Conservation (phyloP, 2,329 filamentous ascomycete genomes). For the Paracamarosporium sp. region DNA sequence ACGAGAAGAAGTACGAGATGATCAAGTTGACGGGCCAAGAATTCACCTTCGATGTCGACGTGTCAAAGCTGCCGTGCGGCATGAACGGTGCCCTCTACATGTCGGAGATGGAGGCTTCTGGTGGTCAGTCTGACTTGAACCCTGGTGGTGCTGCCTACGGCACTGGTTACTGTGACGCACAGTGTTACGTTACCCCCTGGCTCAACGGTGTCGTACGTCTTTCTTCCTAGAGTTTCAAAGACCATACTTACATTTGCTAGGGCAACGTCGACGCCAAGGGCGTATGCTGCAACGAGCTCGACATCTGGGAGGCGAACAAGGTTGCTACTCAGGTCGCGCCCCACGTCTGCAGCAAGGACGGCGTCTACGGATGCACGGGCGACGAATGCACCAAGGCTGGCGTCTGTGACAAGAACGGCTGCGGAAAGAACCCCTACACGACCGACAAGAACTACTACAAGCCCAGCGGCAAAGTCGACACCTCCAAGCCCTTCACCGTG, state of each 20-base stretch:
- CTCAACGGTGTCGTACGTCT: conserved; percentile 45
- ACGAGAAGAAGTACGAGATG: conserved; percentile 67
- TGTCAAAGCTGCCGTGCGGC: conserved; percentile 49
- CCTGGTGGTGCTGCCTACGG: conserved; percentile 65
- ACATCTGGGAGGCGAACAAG: conserved; percentile 63
- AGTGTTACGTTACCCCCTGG: conserved; percentile 54
- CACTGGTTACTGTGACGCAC: conserved; percentile 61
- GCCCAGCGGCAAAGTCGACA: conserved; percentile 59
- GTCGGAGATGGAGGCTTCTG: conserved; percentile 47
- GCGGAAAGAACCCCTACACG: conserved; percentile 43
- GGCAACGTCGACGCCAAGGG: conserved; percentile 54
- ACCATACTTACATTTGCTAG: conserved; percentile 44
- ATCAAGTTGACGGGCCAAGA: conserved; percentile 72
- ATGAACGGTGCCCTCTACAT: conserved; percentile 51
- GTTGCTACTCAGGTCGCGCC: conserved; percentile 55
- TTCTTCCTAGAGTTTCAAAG: not conserved
- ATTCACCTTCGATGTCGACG: conserved; percentile 76
- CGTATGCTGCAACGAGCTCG: conserved; percentile 63
- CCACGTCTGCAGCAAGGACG: conserved; percentile 56
- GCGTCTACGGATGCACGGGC: conserved; percentile 50
- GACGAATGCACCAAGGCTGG: conserved; percentile 49
- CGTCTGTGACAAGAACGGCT: conserved; percentile 46
- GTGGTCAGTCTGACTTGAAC: conserved; percentile 43
- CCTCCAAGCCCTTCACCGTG: conserved; percentile 66
- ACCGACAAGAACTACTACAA: conserved; percentile 37